Base-by-base conservation (phyloP, 805 yeast species). In the Lipomyces kockii region DNA sequence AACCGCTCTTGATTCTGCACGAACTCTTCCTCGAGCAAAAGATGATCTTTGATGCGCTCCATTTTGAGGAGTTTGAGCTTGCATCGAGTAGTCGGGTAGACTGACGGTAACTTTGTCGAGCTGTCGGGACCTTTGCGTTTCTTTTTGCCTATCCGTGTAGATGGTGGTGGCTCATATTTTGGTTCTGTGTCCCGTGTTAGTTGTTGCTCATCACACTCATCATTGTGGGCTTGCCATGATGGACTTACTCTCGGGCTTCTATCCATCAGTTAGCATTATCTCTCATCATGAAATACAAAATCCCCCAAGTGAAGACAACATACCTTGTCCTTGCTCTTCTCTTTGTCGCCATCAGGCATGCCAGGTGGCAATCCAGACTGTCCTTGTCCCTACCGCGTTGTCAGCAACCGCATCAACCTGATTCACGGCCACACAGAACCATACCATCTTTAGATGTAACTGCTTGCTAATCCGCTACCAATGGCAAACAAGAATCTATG, bases 161-260 rank as follows among this genome's bases (percentile, higher is more conserved):
- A 96, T 69, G 94, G 98, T 17, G 99, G 99, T 46, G 99, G 98
- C 80, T 95, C 99, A 80, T 94, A 95, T 83, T 93, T 94, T 76
- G 98, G 98, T 80, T 94, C 93, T 75, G 90, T 91, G 72, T 60
- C 58, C 27, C 32, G 53, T n/a, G n/a, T 20, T 12, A 53, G 27
- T 25, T 20, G 34, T 12, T 25, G n/a, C 12, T 11, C 12, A 20
- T 25, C 29, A 32, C 27, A 65, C 11, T 12, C 14, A 20, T 25
- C 20, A 27, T 25, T 5, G 27, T 1, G 25, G 8, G 22, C 11
- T 32, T 17, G 27, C 27, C 59, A 25, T 2, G 5, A 27, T 12
- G 7, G 27, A 68, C 78, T 51, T 71, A 76, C 78, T 77, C 66
- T 76, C 79, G 49, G 74, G 68, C 66, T 77, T 77, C 76, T 66